phyloP scores from a whole-genome alignment of 176 grass and related monocot genomes.

The Oryza brachyantha region DNA sequence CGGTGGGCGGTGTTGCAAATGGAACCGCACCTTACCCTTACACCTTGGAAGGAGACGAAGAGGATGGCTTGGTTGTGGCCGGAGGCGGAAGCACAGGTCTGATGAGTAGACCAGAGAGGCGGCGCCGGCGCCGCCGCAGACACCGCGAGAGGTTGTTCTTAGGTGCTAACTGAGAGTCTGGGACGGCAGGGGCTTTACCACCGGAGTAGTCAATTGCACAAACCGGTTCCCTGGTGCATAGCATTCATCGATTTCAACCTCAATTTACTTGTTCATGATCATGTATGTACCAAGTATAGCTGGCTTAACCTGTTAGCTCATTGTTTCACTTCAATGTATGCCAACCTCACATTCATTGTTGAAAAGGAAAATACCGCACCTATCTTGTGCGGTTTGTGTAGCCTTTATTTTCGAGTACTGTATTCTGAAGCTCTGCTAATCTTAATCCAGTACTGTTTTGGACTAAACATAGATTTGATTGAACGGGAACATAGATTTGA shows the following conservation, averaged over 20 bases:
- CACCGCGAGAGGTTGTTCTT: slow-evolving; percentile 66
- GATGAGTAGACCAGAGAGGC: slow-evolving; percentile 48
- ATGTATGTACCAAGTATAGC: slow-evolving; percentile 53
- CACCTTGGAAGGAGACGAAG: slow-evolving; percentile 49
- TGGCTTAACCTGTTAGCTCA: slow-evolving; percentile 43
- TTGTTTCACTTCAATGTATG: slow-evolving; percentile 47
- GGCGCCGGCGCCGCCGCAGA: slow-evolving; percentile 43
- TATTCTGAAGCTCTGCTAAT: background rate
- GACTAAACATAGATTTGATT: background rate
- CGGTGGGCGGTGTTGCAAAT: slow-evolving; percentile 32
- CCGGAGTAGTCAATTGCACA: slow-evolving; percentile 33
- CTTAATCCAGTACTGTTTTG: background rate
- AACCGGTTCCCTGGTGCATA: slow-evolving; percentile 35
- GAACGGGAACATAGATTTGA: too few species aligned
- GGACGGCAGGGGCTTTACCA: slow-evolving; percentile 8
- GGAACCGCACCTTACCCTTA: slow-evolving; percentile 40
- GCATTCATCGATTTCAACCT: slow-evolving; percentile 52
- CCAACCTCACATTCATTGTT: slow-evolving; percentile 45
- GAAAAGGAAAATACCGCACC: slow-evolving; percentile 41
- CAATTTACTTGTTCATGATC: slow-evolving; percentile 71
- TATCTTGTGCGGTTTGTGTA: slow-evolving; percentile 38
- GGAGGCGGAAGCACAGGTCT: slow-evolving; percentile 29
- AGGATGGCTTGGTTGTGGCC: slow-evolving; percentile 27
- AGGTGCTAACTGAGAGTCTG: slow-evolving; percentile 56
- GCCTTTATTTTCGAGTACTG: background rate